Base-by-base conservation (phyloP, 805 yeast genomes). In the Candida coleopterorum region DNA sequence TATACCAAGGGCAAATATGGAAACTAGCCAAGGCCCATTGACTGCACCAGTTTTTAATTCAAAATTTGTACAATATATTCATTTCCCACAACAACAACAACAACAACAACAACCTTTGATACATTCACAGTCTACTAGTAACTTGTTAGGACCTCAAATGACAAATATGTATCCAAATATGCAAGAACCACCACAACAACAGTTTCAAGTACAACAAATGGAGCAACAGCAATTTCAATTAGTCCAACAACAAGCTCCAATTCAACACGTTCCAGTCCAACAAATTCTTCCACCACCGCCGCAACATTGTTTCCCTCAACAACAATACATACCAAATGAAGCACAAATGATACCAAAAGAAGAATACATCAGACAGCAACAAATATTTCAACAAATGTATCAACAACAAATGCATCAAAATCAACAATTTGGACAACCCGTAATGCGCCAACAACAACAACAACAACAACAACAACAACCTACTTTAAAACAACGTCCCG, bases 41-140 rank as follows among this genome's bases (percentile, higher is more conserved):
- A 56, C 61, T 14, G 66, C 66, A 0, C 72, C 72, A 7, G 50
- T 60, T 4, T 64, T 53, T 39, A 52, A 60, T 43, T 58, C 69
- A 6, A 40, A 41, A 3, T 33, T 54, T 10, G 52, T 55, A 18
- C 20, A 17, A 18, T 25, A 7, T 25, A 25, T 25, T 12, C 25
- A 28, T 18, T 11, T 18, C 5, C 7, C 9, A 18, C 29, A 35
- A 18, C 26, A 25, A 26, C 28, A n/a, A 10, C 27, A 24, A 5
- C 25, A 33, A 9, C 3, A 22, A 4, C 29, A 29, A 21, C 38
- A 32, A 25, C 40, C 42, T n/a, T 32, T 38, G 32, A 17, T 33
- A 17, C 41, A 38, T 31, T 38, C 41, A 7, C 37, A 26, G 25
- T 33, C 41, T 8, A 23, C 33, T 15, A 26, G 16, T 25, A 38